Base-by-base conservation (phyloP, 768 basidiomycete species). In the Hericium alpestre region DNA sequence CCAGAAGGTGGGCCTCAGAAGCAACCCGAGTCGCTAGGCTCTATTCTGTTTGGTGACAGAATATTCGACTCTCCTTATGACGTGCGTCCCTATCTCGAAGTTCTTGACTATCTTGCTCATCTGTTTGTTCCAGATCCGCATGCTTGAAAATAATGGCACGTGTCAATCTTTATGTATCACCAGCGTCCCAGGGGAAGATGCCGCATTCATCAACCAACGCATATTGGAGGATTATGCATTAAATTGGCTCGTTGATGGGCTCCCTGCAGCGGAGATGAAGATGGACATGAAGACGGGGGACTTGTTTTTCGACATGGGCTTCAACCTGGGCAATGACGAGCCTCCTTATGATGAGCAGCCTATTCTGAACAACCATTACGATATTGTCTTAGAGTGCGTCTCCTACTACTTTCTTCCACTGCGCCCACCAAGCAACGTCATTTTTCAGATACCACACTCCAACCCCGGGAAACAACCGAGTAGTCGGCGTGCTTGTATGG, bases 1-100 rank as follows among this genome's bases (percentile, higher is more conserved):
- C 95, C 95, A 23, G 71, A 77, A 43, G 85, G 74, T 18, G 93
- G 91, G 10, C 78, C 83, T 20, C 70, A 81, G 66, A 81, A 80
- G 63, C 84, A 85, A 66, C 87, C 91, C 3, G 93, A 94, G 69
- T 87, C 84, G 1, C 73, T 97, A 25, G 95, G 95, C 6, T 90
- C 90, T 16, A 93, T 97, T 64, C 74, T 98, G n/a, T 96, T 96
- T 63, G 95, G 95, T 15, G 95, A 97, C 74, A 79, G 95, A 61
- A 92, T 98, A 63, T 90, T 93, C 70, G 84, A 86, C 65, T 91
- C 91, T 3, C 89, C 86, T 2, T 97, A 92, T 66, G 81, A 93
- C 62, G 89, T 92, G 59, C 55, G 85, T 73, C 20, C 20, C 40
- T 18, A 32, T 32, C 32, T 32, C 4, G 32, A 32, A 32, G 32